A percentile compares a stretch with the other conserved stretches of the same genome.
Conservation (phyloP, 345 rosid species). For the Populus pruinosa region DNA sequence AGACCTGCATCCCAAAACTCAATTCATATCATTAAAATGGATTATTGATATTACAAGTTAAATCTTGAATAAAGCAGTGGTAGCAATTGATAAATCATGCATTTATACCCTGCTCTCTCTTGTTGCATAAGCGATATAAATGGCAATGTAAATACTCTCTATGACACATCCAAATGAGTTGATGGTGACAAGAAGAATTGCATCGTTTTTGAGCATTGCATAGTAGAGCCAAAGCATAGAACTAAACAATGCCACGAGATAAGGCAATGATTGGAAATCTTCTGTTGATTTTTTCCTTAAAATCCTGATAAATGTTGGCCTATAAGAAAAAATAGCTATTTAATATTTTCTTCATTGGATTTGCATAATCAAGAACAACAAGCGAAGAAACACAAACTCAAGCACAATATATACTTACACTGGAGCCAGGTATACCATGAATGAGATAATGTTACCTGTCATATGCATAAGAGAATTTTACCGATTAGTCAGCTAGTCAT, state of each 20-base stretch:
- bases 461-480: background rate
- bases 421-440: constrained; percentile 77
- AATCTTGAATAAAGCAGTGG: background rate
- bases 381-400: background rate
- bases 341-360: background rate
- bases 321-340: constrained; percentile 14
- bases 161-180: constrained; percentile 75
- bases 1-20: constrained; percentile 35
- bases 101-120: constrained; percentile 38
- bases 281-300: constrained; percentile 68
- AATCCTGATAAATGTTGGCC: constrained; percentile 78
- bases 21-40: background rate
- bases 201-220: constrained; percentile 54
- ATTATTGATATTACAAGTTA: background rate
- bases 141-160: constrained; percentile 58
- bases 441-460: constrained; percentile 72
- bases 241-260: constrained; percentile 80
- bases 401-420: constrained; percentile 44
- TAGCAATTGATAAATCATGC: no score
- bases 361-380: background rate
- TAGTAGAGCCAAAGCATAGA: constrained; percentile 91
- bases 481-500: background rate
- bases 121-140: constrained; percentile 60
- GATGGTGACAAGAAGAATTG: constrained; percentile 74
- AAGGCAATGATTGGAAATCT: constrained; percentile 76